Evolutionary conservation across 139 green algal genomes (phyloP), one percentile per base, ranked within the genome.

Genomic region (Dunaliella primolecta): DNA sequence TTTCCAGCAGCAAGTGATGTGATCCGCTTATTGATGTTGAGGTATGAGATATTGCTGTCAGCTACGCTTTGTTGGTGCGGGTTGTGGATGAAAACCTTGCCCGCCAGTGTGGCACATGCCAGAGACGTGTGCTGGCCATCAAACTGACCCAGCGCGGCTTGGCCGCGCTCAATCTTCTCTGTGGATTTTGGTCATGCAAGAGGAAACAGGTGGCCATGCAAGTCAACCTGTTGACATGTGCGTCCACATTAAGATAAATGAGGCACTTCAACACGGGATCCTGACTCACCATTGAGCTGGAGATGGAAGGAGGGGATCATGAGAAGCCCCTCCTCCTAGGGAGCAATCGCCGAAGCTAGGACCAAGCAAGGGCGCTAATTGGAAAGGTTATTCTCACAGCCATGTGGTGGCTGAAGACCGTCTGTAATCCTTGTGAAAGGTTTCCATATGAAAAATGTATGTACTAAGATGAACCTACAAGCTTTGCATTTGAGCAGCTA

Each of bases 11-110:
- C 89, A 1, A 96, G 38, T 0, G 89, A 84, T 75, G 89, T 94
- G n/a, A 95, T 92, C 75, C 92, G 79, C 82, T 93, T 94, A 83
- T 95, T 94, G 81, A 95, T 93, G 80, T 95, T 96, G 25, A 96
- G 86, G 38, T 93, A 94, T 0, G 88, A 82, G 36, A 93, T 88
- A 24, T 88, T 46, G 74, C 85, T 85, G 56, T 90, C 89, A 2
- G 36, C 35, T 1, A 38, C 36, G 24, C 27, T 70, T 76, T 91
- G 78, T 21, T 92, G 85, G 75, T 94, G 93, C 0, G 93, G 93
- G 83, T 89, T 93, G 86, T 95, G 92, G 46, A 96, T 75, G 71
- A 95, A 93, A 21, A 95, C 84, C 81, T 95, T 95, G 55, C 93
- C 93, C 1, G 87, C 93, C 23, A 84, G 64, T n/a, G 92, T 95